Percentiles rank a stretch among this genome's conserved stretches.
Evolutionary conservation across 306 rosid genomes (phyloP).

Genomic region (Canavalia ensiformis): DNA sequence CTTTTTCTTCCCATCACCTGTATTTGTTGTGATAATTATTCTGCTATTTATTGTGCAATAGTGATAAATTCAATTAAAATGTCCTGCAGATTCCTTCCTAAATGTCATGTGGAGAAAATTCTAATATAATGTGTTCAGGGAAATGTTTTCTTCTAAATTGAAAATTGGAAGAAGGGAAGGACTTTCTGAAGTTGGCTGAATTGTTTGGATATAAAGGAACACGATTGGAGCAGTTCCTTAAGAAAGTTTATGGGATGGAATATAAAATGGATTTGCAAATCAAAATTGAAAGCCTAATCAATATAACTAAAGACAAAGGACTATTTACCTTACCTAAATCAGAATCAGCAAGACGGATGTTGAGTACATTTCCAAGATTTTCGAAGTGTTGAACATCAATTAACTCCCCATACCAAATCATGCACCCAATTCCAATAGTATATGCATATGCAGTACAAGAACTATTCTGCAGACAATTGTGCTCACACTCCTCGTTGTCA

Average conservation of each 20-base stretch:
- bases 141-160: not conserved
- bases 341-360: constrained; percentile 65
- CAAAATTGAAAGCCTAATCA: not conserved
- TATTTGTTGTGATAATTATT: not conserved
- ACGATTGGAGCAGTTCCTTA: not conserved
- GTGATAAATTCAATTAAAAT: no score
- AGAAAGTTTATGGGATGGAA: not conserved
- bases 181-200: not conserved
- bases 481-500: constrained; percentile 41
- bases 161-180: not conserved
- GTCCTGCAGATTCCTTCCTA: not conserved
- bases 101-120: not conserved
- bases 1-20: constrained; percentile 52
- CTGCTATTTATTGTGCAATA: no score
- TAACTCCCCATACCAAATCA: constrained; percentile 60
- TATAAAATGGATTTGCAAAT: not conserved
- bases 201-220: not conserved
- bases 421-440: constrained; percentile 64
- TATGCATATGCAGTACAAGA: constrained; percentile 67
- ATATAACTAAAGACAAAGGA: not conserved
- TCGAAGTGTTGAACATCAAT: constrained; percentile 55
- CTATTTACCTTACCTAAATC: constrained; percentile 45
- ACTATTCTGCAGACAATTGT: constrained; percentile 51
- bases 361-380: constrained; percentile 49
- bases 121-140: not conserved